Base-by-base conservation (phyloP, 257 asterid genomes). In the Lantana camara region DNA sequence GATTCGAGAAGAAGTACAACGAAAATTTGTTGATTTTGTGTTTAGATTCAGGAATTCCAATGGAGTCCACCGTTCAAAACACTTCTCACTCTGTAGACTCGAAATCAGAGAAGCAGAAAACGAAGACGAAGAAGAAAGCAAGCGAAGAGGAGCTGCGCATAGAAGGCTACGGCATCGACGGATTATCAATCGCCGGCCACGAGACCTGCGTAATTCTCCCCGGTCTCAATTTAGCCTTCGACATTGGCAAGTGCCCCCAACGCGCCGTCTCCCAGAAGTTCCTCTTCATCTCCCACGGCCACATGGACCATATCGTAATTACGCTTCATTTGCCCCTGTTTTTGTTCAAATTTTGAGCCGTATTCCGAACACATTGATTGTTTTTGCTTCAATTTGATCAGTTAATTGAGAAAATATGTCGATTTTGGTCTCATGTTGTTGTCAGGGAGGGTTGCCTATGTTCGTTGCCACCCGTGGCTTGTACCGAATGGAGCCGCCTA, bases 281-380 rank as follows among this genome's bases (percentile, higher is more conserved):
- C 72, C 83, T 93, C 85, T 85, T 90, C 86, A 93, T 93, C 78
- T 93, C 99, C 51, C 99, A 90, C 71, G 99, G 96, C 69, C 99
- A 90, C 80, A 93, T 93, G 99, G 97, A 93, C 80, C 97, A 93
- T 74, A 90, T 87, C 45, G 97, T 87, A 81, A 75, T 46, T 46
- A 47, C 62, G n/a, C 21, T 51, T 38, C 1, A 2, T 41, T 54
- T 62, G 40, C 17, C 21, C 20, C 14, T 9, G 23, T 16, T 15
- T 16, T 40, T 15, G 14, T 16, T 17, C 12, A 14, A n/a, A 27
- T 44, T 14, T 44, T 20, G 57, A 45, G 29, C 9, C 9, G 5
- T 11, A 41, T 23, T 15, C 44, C 5, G 20, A 56, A 49, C 35
- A 7, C 53, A 19, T 37, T 24, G 21, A 35, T 13, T 30, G 30